phyloP scores from a whole-genome alignment of 2,329 filamentous ascomycete genomes.

The Calonectria montana region DNA sequence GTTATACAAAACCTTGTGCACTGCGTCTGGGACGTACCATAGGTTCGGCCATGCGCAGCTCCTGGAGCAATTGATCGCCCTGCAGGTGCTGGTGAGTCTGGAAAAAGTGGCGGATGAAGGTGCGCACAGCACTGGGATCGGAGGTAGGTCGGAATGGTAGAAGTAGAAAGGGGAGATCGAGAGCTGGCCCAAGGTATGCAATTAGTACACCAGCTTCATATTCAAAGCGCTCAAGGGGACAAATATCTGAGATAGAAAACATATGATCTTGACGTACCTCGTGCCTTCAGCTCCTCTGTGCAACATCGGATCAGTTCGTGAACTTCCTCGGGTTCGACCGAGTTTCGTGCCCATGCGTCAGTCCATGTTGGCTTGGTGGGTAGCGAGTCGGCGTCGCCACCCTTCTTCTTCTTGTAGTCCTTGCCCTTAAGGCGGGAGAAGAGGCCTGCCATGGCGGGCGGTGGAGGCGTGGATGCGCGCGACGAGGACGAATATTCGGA shows the following conservation, averaged over 20 bases:
- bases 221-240: not conserved
- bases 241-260: not conserved
- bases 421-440: constrained; percentile 79
- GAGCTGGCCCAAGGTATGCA: constrained; percentile 62
- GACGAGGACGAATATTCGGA: constrained; percentile 22
- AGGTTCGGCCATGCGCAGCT: constrained; percentile 91
- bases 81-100: constrained; percentile 72
- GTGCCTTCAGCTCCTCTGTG: constrained; percentile 90
- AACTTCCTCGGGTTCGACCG: constrained; percentile 89
- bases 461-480: constrained; percentile 14
- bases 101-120: constrained; percentile 94
- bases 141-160: constrained; percentile 94
- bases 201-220: constrained; percentile 31
- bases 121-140: constrained; percentile 90
- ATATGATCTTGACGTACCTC: constrained; percentile 74
- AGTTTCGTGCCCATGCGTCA: constrained; percentile 85
- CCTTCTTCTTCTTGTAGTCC: constrained; percentile 76
- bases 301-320: constrained; percentile 87
- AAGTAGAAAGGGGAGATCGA: constrained; percentile 92
- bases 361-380: constrained; percentile 84
- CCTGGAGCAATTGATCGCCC: constrained; percentile 81
- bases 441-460: constrained; percentile 64
- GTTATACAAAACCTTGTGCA: not conserved
- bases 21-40: constrained; percentile 72
- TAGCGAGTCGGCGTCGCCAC: constrained; percentile 65